Evolutionary conservation across 768 basidiomycete genomes (phyloP), one percentile per base, ranked within the genome.

Genomic region (Termitomyces sp.): DNA sequence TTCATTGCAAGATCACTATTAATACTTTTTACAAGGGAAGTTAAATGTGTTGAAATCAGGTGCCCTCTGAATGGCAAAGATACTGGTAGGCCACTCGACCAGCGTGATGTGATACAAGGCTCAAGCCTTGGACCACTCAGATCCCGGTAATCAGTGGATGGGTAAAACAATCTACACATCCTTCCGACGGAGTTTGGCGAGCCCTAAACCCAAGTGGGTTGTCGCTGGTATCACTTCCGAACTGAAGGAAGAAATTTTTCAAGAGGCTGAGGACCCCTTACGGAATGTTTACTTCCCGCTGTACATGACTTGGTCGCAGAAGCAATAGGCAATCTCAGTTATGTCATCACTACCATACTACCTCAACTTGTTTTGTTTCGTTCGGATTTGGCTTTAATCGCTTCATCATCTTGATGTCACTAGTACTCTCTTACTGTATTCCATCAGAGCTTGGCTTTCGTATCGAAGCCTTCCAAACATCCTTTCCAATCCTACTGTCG

Each of bases 281-380:
- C 22, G 47, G 20, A 44, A n/a, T 42, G 27, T 20, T 25, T 49
- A 53, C 22, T 32, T 22, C 0, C 31, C 49, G 9, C 1, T 57
- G 22, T 22, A 43, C 39, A 44, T 53, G 47, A 38, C 36, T 12
- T 57, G 47, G 51, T 44, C 56, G 4, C 52, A 42, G 23, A 57
- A 57, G 33, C 40, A 38, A 29, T 39, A 46, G 25, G 33, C 22
- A 2, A n/a, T 22, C 13, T 15, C 44, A 15, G 12, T 13, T 12
- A 10, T 13, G 29, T 1, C 32, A 7, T 25, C 32, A 18, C 35
- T 25, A 11, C 12, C 25, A 11, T 20, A 23, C 6, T n/a, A n/a
- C n/a, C n/a, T n/a, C n/a, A n/a, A n/a, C n/a, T n/a, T n/a, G n/a
- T n/a, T n/a, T n/a, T n/a, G n/a, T n/a, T n/a, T n/a, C n/a, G n/a